Conservation (phyloP, 495 filamentous ascomycete species). For the Saxophila tyrrhenica region DNA sequence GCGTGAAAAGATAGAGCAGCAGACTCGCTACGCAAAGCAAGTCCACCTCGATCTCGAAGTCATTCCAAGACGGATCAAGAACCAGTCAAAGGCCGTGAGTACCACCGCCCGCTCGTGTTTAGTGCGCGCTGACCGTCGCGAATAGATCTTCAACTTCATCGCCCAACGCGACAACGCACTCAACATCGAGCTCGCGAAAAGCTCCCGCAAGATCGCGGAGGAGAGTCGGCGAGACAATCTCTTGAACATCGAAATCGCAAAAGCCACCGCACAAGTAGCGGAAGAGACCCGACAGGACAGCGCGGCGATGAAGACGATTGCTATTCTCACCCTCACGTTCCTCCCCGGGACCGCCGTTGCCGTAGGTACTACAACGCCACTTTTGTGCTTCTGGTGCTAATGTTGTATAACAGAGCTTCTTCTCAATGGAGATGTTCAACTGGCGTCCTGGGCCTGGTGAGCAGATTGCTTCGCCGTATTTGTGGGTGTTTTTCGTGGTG, state of each 20-base stretch:
- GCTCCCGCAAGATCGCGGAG: slow-evolving; percentile 19
- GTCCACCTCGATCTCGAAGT: slow-evolving; percentile 16
- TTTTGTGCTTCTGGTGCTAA: background rate
- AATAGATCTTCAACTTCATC: slow-evolving; percentile 21
- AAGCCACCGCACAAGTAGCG: slow-evolving; percentile 13
- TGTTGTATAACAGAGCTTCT: slow-evolving; percentile 1
- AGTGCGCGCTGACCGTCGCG: background rate
- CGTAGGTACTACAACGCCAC: background rate
- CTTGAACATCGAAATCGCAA: slow-evolving; percentile 18
- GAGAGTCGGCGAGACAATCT: slow-evolving; percentile 21
- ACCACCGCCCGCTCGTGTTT: too few relatives aligned
- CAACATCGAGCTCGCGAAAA: slow-evolving; percentile 22
- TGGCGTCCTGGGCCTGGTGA: slow-evolving; percentile 3
- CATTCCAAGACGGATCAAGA: slow-evolving; percentile 18
- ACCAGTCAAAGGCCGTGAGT: slow-evolving; percentile 19
- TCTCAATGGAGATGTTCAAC: slow-evolving; percentile 18
- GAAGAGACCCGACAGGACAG: slow-evolving; percentile 20
- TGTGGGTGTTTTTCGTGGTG: slow-evolving; percentile 17
- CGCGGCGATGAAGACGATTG: slow-evolving; percentile 25
- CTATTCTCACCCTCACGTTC: slow-evolving; percentile 22
- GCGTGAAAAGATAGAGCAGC: slow-evolving; percentile 21
- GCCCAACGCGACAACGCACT: slow-evolving; percentile 20
- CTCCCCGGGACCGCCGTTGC: slow-evolving; percentile 20
- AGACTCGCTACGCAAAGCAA: slow-evolving; percentile 18
- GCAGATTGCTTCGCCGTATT: slow-evolving; percentile 11